Base-by-base conservation (phyloP, 495 filamentous ascomycete genomes). In the Penicillium crystallinum region DNA sequence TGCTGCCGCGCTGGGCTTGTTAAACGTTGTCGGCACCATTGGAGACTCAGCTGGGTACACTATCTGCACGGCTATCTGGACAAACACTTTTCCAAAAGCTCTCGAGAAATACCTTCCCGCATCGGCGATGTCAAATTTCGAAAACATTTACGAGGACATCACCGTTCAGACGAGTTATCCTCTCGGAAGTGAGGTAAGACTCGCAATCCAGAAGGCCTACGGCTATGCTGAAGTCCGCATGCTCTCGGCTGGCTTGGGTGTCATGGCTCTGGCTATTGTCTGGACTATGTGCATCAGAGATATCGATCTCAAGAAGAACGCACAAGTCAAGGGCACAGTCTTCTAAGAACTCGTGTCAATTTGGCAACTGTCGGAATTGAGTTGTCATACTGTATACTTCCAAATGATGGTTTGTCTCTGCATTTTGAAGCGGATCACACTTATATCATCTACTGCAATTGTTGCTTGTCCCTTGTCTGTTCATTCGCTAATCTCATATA, bases 31-130 rank as follows among this genome's bases (percentile, higher is more conserved):
- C 54, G 65, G 76, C 39, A 74, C 61, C 46, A 72, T 89, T 19
- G 86, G 86, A 22, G 81, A 81, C 31, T 80, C 79, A 9, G 80
- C 87, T 45, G 86, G 86, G 17, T 53, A 61, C 9, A 74, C 81
- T 6, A 66, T 90, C 7, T 70, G 78, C 6, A 73, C 67, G 0
- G 82, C 83, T 35, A 81, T 90, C 53, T 88, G 84, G 81, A 81
- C 74, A n/a, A 70, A 73, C 57, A 69, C 76, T 27, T 82, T 86
- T 64, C 80, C 78, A 21, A 40, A 51, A 4, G 68, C 70, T 11
- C 71, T 90, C 12, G 49, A 53, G 19, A 7, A 9, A 9, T 31
- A 31, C 11, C 29, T 31, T 2, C 29, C 29, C 6, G 29, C 6
- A 7, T 31, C 54, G 10, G 59, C 47, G 1, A 39, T 67, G 36